These are phyloP conservation scores for Hanseniaspora occidentalis DNA, from an alignment of 805 yeast genomes.

Conservation along the genomic window DNA sequence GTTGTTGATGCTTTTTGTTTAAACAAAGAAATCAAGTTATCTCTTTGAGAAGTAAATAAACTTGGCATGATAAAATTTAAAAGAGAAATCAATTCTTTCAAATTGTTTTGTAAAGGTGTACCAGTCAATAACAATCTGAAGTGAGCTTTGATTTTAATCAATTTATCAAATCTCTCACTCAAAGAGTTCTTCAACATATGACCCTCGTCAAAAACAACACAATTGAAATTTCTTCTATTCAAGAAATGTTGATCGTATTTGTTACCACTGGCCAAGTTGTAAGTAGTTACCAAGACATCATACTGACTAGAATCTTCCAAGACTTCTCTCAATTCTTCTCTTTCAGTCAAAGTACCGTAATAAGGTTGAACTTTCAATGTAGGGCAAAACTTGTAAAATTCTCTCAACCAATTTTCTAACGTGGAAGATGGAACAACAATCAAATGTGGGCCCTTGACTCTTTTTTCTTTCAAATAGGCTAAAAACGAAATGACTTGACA, in stretches of 20 bases:
- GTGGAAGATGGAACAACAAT: constrained; percentile 96
- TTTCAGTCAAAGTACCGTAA: constrained; percentile 76
- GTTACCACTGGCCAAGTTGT: constrained; percentile 79
- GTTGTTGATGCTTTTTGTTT: constrained; percentile 75
- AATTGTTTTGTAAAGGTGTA: constrained; percentile 90
- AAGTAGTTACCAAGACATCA: constrained; percentile 92
- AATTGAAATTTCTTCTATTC: constrained; percentile 63
- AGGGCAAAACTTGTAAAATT: constrained; percentile 83
- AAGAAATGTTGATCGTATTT: constrained; percentile 73
- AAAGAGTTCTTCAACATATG: constrained; percentile 88
- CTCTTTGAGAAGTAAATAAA: constrained; percentile 68
- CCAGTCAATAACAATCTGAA: constrained; percentile 87
- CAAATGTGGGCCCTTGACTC: constrained; percentile 66
- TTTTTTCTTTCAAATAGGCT: constrained; percentile 62
- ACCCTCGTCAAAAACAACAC: constrained; percentile 93
- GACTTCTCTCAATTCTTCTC: constrained; percentile 71
- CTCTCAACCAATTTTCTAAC: constrained; percentile 94
- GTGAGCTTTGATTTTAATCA: constrained; percentile 74
- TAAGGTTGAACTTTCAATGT: constrained; percentile 74
- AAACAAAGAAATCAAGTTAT: constrained; percentile 71
- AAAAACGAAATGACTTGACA: constrained; percentile 91
- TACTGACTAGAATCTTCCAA: constrained; percentile 42
- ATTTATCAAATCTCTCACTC: constrained; percentile 74
- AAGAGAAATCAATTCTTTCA: constrained; percentile 79
- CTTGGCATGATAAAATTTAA: constrained; percentile 83